Evolutionary conservation across 495 filamentous ascomycete genomes (phyloP).

Genomic region (Podospora didyma): DNA sequence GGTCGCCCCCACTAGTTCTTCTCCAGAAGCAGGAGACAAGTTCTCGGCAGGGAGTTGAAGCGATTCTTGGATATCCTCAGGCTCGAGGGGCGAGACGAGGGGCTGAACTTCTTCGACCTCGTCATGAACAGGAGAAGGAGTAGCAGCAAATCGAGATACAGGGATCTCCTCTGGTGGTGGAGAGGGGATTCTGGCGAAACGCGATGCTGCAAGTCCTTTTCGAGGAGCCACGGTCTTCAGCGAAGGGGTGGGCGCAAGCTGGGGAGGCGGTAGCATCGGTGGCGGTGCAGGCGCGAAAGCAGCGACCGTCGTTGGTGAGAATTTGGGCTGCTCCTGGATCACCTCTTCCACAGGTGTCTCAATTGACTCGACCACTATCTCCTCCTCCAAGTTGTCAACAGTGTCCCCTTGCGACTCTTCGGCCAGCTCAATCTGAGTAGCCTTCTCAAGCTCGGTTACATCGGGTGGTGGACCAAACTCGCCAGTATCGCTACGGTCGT

Average conservation of each 20-base stretch:
- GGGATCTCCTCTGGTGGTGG: constrained; percentile 30
- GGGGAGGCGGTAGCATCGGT: constrained; percentile 18
- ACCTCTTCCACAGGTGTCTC: constrained; percentile 13
- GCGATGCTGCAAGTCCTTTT: constrained; percentile 37
- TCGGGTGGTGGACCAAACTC: constrained; percentile 15
- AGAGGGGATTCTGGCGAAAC: constrained; percentile 31
- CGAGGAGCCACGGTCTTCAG: constrained; percentile 1
- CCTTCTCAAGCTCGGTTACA: background rate
- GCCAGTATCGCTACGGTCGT: constrained; percentile 38
- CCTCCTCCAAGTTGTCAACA: constrained; percentile 3
- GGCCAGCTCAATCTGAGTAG: background rate
- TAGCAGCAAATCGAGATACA: constrained; percentile 29
- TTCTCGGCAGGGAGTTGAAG: constrained; percentile 7
- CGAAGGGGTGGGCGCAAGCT: background rate
- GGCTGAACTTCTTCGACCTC: constrained; percentile 28
- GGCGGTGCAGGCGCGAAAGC: background rate
- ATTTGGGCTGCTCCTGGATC: background rate
- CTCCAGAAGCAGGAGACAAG: constrained; percentile 6
- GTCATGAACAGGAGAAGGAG: constrained; percentile 20
- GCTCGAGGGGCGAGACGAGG: constrained; percentile 23
- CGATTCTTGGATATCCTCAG: constrained; percentile 12
- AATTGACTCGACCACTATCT: constrained; percentile 10
- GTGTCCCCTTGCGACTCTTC: background rate
- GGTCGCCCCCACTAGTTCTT: constrained; percentile 3
- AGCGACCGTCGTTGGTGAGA: background rate